phyloP scores from a whole-genome alignment of 805 yeast species.

The Candida loeiensis region DNA sequence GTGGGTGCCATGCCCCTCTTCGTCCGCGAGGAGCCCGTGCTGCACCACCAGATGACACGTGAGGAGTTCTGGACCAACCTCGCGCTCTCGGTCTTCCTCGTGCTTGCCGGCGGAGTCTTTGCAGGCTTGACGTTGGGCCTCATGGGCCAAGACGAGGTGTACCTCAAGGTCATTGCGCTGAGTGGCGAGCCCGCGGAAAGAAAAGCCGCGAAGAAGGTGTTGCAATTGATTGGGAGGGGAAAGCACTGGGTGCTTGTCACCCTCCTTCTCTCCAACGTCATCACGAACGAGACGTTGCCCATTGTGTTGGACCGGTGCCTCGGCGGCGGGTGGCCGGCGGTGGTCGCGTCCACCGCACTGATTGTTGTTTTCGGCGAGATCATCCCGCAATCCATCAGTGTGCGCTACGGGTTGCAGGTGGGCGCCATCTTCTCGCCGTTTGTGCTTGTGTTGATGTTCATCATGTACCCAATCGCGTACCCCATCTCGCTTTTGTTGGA shows the following conservation, averaged over 20 bases:
- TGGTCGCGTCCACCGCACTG: constrained; percentile 84
- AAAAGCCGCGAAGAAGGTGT: constrained; percentile 65
- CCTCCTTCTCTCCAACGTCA: constrained; percentile 76
- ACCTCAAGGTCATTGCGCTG: constrained; percentile 81
- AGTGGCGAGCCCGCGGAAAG: constrained; percentile 78
- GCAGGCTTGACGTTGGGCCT: constrained; percentile 92
- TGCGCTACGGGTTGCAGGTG: constrained; percentile 84
- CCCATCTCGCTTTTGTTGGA: constrained; percentile 85
- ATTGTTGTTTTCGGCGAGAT: constrained; percentile 95
- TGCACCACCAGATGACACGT: constrained; percentile 21
- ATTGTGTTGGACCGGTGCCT: constrained; percentile 87
- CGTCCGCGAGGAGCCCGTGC: constrained; percentile 5
- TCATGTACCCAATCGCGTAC: constrained; percentile 88
- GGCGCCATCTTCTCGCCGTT: constrained; percentile 91
- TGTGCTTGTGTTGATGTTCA: constrained; percentile 78
- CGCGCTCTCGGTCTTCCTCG: constrained; percentile 55
- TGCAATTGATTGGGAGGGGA: constrained; percentile 69
- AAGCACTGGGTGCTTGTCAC: constrained; percentile 97
- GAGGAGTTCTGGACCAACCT: constrained; percentile 47
- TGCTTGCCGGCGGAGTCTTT: constrained; percentile 81
- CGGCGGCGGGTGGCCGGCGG: constrained; percentile 98
- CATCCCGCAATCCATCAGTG: constrained; percentile 92
- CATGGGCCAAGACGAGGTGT: constrained; percentile 98
- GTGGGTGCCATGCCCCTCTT: constrained; percentile 35
- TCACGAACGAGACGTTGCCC: constrained; percentile 92